Conservation (phyloP, 768 basidiomycete genomes). For the Russula emetica region DNA sequence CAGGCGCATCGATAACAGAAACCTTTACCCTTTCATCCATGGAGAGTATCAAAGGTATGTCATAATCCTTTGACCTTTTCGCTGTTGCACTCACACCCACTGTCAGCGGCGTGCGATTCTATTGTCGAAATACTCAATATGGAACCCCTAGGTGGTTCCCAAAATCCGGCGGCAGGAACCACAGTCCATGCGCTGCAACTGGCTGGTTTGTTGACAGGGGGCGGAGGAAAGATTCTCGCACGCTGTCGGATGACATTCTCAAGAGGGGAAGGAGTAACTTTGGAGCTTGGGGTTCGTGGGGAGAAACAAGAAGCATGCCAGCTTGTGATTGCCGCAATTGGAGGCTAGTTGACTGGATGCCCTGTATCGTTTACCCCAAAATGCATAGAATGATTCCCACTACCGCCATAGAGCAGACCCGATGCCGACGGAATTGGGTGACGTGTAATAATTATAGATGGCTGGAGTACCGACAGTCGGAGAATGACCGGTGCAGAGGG, state of each 20-base stretch:
- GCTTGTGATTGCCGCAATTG: conserved; percentile 87
- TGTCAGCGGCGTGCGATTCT: conserved; percentile 88
- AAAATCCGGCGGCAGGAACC: conserved; percentile 63
- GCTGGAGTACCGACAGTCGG: conserved; percentile 7
- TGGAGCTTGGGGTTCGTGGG: conserved; percentile 87
- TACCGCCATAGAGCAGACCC: neutral
- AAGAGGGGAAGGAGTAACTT: conserved; percentile 82
- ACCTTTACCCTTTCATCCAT: conserved; percentile 90
- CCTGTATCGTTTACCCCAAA: neutral
- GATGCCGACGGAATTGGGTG: conserved; percentile 25
- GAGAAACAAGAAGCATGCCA: conserved; percentile 84
- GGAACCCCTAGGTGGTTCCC: conserved; percentile 92
- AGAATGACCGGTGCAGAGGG: neutral
- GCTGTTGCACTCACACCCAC: conserved; percentile 26
- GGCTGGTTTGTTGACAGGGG: conserved; percentile 85
- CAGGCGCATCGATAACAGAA: conserved; percentile 77
- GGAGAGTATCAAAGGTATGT: conserved; percentile 88
- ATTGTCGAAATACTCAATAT: conserved; percentile 95
- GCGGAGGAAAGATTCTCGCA: conserved; percentile 93
- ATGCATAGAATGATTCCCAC: neutral
- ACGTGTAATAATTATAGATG: conserved; percentile 1
- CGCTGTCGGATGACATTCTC: conserved; percentile 95
- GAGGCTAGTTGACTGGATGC: conserved; percentile 43
- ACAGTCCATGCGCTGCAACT: conserved; percentile 93
- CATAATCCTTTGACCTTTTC: conserved; percentile 10